phyloP scores from a whole-genome alignment of 768 basidiomycete genomes.

The Trichaptum fuscoviolaceum region DNA sequence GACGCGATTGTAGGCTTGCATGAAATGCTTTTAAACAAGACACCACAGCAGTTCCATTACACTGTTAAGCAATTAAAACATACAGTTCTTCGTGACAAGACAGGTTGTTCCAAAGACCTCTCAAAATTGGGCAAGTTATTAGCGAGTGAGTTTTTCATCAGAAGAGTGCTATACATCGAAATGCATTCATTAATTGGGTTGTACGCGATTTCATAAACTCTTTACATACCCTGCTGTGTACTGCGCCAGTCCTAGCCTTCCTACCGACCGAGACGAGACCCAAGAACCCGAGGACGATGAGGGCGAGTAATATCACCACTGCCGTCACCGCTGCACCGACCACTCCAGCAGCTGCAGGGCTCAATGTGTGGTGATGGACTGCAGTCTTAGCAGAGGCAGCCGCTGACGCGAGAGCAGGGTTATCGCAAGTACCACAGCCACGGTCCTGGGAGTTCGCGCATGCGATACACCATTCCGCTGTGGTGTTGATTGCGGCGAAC shows the following conservation, averaged over 20 bases:
- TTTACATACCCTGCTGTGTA: not conserved
- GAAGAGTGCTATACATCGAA: not conserved
- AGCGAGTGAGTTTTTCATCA: not conserved
- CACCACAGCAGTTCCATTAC: not conserved
- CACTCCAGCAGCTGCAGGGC: conserved; percentile 60
- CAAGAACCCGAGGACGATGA: conserved; percentile 35
- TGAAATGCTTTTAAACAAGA: not conserved
- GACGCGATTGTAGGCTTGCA: not conserved
- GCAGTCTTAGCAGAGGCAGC: conserved; percentile 18
- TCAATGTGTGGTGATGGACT: conserved; percentile 33
- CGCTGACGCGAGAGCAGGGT: conserved; percentile 33
- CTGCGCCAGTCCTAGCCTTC: not conserved
- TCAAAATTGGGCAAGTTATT: not conserved
- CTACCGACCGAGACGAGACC: conserved; percentile 29
- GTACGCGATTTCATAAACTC: not conserved
- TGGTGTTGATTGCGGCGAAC: conserved; percentile 47
- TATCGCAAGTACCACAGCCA: conserved; percentile 37
- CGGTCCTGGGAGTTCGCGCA: conserved; percentile 54
- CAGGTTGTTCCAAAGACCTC: not conserved
- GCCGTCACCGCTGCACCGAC: conserved; percentile 56
- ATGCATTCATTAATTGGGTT: not conserved
- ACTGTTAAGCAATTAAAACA: not conserved
- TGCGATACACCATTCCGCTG: conserved; percentile 51
- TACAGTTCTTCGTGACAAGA: not conserved
- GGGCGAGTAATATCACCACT: conserved; percentile 33